Conservation (phyloP, 2,329 filamentous ascomycete genomes). For the Arthrobotrys musiformis region DNA sequence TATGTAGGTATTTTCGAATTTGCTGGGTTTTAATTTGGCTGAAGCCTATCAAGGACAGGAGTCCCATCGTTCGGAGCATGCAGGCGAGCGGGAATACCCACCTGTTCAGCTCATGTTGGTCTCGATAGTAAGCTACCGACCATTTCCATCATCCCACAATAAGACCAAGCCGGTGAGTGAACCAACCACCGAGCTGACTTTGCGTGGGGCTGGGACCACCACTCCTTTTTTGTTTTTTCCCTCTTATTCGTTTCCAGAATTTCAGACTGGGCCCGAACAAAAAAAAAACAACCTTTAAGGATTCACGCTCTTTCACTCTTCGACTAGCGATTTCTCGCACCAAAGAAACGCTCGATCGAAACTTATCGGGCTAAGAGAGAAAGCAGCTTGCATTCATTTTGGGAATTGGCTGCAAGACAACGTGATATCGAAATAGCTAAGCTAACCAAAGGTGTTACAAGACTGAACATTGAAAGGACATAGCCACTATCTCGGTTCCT, state of each 20-base stretch:
- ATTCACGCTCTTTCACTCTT: neutral
- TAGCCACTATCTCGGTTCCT: slow-evolving; percentile 54
- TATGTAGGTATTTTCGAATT: slow-evolving; percentile 1
- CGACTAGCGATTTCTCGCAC: neutral
- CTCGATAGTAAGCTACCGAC: slow-evolving; percentile 47
- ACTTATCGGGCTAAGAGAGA: neutral
- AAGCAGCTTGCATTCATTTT: slow-evolving; percentile 14
- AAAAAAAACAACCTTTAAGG: neutral
- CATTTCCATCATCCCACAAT: slow-evolving; percentile 48
- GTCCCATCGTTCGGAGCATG: slow-evolving; percentile 26
- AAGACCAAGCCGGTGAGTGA: slow-evolving; percentile 47
- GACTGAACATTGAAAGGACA: slow-evolving; percentile 30
- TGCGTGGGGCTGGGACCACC: slow-evolving; percentile 41
- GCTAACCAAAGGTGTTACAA: slow-evolving; percentile 8
- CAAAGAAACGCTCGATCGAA: too few relatives aligned
- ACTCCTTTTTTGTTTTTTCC: slow-evolving; percentile 33
- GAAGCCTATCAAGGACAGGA: slow-evolving; percentile 50
- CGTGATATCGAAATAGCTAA: slow-evolving; percentile 33
- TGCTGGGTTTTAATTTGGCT: slow-evolving; percentile 44
- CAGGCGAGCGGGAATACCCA: slow-evolving; percentile 54
- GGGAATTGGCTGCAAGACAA: slow-evolving; percentile 51
- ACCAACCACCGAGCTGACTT: slow-evolving; percentile 54
- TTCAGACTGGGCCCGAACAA: neutral
- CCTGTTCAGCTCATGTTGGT: slow-evolving; percentile 48
- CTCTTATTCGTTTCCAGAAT: slow-evolving; percentile 29